Percentiles rank a stretch among this genome's conserved stretches.
These are phyloP conservation scores for Camelina sativa DNA, from an alignment of 345 rosid species.

Conservation along the genomic window DNA sequence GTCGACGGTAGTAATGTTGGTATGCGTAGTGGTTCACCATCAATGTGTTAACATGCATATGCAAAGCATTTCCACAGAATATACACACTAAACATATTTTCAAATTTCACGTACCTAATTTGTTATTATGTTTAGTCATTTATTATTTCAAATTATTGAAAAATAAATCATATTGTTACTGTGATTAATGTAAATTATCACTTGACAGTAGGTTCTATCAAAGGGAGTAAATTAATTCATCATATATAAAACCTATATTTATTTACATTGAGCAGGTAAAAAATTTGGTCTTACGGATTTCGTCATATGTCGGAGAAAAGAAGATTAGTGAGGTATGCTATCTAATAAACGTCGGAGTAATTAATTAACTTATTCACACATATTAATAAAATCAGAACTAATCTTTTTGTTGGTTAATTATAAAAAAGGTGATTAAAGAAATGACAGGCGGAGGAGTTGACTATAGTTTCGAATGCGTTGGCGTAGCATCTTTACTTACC, in stretches of 20 bases:
- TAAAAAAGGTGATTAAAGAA: constrained; percentile 44
- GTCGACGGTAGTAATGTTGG: neutral
- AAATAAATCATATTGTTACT: neutral
- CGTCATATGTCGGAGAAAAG: constrained; percentile 56
- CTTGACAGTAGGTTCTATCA: neutral
- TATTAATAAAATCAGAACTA: neutral
- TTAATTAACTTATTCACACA: neutral
- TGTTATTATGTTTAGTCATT: neutral
- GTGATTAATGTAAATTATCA: neutral
- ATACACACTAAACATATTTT: neutral
- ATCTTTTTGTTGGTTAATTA: too few species aligned
- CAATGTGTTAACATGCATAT: neutral
- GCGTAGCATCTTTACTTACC: constrained; percentile 49
- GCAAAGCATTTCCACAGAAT: neutral
- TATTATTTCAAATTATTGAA: neutral
- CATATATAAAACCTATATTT: neutral
- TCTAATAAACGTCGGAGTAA: neutral
- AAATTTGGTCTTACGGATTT: constrained; percentile 70
- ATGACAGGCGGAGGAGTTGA: constrained; percentile 74
- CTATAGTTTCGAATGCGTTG: constrained; percentile 78
- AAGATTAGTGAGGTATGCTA: constrained; percentile 51
- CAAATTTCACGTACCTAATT: neutral
- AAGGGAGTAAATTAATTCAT: neutral
- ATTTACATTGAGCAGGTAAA: constrained; percentile 47
- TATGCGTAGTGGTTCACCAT: neutral